Evolutionary conservation across 805 yeast species (phyloP).

Genomic region (Saccharomycopsis sp.): DNA sequence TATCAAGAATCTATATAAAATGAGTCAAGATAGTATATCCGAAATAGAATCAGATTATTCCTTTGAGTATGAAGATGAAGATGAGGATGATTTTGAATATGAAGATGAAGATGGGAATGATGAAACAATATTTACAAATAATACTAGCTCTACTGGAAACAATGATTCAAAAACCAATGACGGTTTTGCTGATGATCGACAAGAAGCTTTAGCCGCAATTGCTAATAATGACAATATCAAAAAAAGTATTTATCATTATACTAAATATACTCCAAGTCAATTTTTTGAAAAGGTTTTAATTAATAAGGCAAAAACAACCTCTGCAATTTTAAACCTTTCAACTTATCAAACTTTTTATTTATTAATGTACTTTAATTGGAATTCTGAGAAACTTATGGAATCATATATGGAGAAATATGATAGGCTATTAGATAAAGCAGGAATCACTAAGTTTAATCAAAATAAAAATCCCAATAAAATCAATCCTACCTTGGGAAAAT

Average conservation of each 20-base stretch:
- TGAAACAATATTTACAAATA: background rate
- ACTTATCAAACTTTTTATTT: constrained; percentile 32
- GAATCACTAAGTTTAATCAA: constrained; percentile 20
- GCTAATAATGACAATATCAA: constrained; percentile 13
- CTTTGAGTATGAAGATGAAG: background rate
- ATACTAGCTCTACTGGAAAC: background rate
- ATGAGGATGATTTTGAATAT: background rate
- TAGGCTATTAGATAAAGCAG: constrained; percentile 26
- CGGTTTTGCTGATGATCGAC: too few relatives aligned
- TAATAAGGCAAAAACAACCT: constrained; percentile 26
- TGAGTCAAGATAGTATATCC: too few relatives aligned
- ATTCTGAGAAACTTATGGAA: constrained; percentile 46
- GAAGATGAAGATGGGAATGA: background rate
- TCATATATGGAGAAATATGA: constrained; percentile 37
- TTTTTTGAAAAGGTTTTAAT: constrained; percentile 21
- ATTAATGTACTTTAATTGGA: constrained; percentile 45
- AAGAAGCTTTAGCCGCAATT: background rate
- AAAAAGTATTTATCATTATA: constrained; percentile 23
- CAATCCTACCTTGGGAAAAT: too few relatives aligned
- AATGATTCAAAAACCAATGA: background rate
- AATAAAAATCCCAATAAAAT: background rate
- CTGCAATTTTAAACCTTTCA: constrained; percentile 29
- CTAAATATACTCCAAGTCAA: constrained; percentile 18
- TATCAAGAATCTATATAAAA: too few relatives aligned
- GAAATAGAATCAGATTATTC: background rate